These are phyloP conservation scores for Coniochaeta prunicola DNA, from an alignment of 2,329 filamentous ascomycete genomes.

Conservation along the genomic window DNA sequence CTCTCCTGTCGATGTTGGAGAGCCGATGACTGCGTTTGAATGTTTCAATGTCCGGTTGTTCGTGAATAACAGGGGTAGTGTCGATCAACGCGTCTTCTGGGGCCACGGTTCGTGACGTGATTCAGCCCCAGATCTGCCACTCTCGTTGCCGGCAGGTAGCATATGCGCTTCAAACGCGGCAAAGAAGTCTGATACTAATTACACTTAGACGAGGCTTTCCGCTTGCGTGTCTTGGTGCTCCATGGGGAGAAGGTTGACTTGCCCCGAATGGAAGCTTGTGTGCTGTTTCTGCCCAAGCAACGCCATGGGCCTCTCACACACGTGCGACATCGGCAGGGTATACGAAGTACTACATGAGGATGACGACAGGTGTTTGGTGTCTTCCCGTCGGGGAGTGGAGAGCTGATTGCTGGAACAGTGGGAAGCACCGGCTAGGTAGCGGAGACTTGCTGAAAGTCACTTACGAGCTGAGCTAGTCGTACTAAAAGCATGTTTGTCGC, in stretches of 20 bases:
- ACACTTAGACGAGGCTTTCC: not conserved
- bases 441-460: not conserved
- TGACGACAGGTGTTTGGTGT: constrained; percentile 2
- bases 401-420: not conserved
- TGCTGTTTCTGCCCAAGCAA: not conserved
- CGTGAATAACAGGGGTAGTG: constrained; percentile 3
- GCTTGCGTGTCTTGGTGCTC: not conserved
- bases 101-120: not conserved
- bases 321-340: not conserved
- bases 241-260: not conserved
- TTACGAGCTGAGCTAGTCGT: not conserved
- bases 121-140: not conserved
- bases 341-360: not conserved
- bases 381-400: not conserved
- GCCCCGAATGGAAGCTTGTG: not conserved
- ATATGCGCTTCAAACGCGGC: not conserved
- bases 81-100: constrained; percentile 6
- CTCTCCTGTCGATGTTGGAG: not conserved
- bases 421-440: not conserved
- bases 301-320: not conserved
- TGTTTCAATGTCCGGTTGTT: not conserved
- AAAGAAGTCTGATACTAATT: not conserved
- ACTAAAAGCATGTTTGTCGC: not conserved
- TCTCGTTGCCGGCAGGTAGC: not conserved
- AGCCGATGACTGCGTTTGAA: not conserved